A percentile compares a stretch with the other conserved stretches of the same genome.
phyloP scores from a whole-genome alignment of 129 eudicot species.

The Flaveria sonorensis region DNA sequence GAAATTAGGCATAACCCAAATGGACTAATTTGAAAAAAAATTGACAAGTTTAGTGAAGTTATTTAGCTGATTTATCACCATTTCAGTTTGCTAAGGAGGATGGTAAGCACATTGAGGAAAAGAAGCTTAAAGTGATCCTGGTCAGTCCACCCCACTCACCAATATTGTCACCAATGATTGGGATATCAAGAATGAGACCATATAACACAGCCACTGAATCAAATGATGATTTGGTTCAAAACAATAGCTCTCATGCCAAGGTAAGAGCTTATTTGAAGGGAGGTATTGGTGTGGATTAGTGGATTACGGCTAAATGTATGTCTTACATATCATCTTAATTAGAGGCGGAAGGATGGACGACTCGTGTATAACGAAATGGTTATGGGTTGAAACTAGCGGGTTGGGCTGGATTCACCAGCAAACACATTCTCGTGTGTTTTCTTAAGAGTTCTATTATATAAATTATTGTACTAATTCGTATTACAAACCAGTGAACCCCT shows the following conservation, averaged over 20 bases:
- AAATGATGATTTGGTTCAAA: conserved; percentile 32
- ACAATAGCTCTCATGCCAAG: conserved; percentile 25
- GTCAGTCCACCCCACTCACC: conserved; percentile 62
- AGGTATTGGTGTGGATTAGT: background rate
- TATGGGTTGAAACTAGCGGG: background rate
- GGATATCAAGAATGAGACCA: conserved; percentile 37
- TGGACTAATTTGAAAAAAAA: background rate
- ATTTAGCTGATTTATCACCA: conserved; percentile 20
- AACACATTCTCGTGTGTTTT: background rate
- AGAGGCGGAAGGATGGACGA: background rate
- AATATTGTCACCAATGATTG: conserved; percentile 49
- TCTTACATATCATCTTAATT: conserved; percentile 1
- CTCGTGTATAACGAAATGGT: background rate
- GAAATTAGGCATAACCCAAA: background rate
- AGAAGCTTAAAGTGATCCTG: conserved; percentile 64
- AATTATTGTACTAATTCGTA: background rate
- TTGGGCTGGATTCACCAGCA: background rate
- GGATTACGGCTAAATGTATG: background rate
- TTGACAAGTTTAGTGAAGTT: background rate
- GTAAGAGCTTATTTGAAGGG: conserved; percentile 39
- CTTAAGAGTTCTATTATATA: background rate
- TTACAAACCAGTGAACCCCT: background rate
- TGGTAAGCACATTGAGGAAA: conserved; percentile 53
- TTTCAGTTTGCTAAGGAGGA: conserved; percentile 60
- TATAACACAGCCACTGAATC: conserved; percentile 26